Evolutionary conservation across 768 basidiomycete genomes (phyloP), one percentile per base, ranked within the genome.

Genomic region (Termitomyces bulborhizus): DNA sequence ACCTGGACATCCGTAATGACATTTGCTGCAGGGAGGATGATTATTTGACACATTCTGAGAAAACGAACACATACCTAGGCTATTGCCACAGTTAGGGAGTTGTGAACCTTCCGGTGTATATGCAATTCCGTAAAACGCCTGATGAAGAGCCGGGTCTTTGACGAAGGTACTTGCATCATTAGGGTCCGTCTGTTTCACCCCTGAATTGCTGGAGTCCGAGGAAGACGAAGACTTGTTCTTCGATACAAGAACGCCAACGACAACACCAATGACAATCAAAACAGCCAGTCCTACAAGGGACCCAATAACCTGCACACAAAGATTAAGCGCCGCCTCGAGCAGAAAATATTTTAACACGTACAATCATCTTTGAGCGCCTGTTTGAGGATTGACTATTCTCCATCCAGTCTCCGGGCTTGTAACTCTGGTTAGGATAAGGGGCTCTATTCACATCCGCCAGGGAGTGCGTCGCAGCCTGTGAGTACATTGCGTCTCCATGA

Each of bases 121-220:
- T 0, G 93, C 93, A 24, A 96, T 65, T 4, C 89, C 93, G 66
- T 86, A 96, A 71, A 97, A 90, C 0, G 83, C 77, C 60, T 88
- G 82, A 58, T 85, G 77, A 48, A 96, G 71, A 31, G 77, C 76
- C 2, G 80, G 50, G 67, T 95, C 80, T 71, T 85, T 88, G 18
- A 70, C 68, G 69, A 95, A 97, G 16, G 77, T 77, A 68, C 84
- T 91, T 3, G 93, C 91, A 68, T 95, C 89, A 61, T 76, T 82
- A 8, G 74, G 73, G 53, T 76, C 63, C 4, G 73, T 70, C 58
- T 69, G 68, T 11, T 57, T 56, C 37, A 54, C 60, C 12, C 47
- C 51, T 39, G 41, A 51, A 24, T 44, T 40, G 36, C 47, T 45
- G 6, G 60, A 57, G 3, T 50, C 61, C 4, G 65, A 64, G 13